These are phyloP conservation scores for Alternaria gansuensis DNA, from an alignment of 2,329 filamentous ascomycete genomes.

Conservation along the genomic window DNA sequence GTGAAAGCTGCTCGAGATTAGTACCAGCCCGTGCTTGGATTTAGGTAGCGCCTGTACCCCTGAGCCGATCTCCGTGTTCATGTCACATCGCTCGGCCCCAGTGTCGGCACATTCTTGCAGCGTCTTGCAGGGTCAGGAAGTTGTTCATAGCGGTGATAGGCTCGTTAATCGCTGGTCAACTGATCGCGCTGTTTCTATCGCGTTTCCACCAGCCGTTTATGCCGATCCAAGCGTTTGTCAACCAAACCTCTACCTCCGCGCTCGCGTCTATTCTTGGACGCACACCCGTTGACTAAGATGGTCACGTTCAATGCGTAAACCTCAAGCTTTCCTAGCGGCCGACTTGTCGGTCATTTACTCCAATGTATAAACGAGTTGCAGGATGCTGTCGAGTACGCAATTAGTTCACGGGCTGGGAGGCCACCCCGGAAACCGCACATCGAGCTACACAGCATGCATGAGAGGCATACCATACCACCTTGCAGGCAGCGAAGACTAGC, in stretches of 20 bases:
- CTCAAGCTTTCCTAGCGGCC: constrained; percentile 11
- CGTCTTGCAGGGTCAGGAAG: constrained; percentile 3
- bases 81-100: constrained; percentile 26
- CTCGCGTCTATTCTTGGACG: constrained; percentile 10
- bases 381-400: not conserved
- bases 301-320: constrained; percentile 1
- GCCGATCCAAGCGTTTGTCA: constrained; percentile 9
- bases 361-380: not conserved
- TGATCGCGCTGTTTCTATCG: constrained; percentile 4
- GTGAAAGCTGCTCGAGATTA: constrained; percentile 29
- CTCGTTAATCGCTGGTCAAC: constrained; percentile 3
- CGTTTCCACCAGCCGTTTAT: constrained; percentile 20
- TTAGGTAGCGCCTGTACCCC: constrained; percentile 24
- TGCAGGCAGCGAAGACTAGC: constrained; percentile 13
- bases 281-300: not conserved
- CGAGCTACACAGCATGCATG: constrained; percentile 22
- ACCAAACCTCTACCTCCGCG: constrained; percentile 5
- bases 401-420: not conserved
- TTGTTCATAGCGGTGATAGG: constrained; percentile 18
- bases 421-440: constrained; percentile 5
- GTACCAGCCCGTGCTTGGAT: constrained; percentile 15
- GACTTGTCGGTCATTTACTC: not conserved
- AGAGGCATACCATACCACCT: constrained; percentile 17
- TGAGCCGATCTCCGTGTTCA: constrained; percentile 29
- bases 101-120: constrained; percentile 26